A percentile compares a stretch with the other conserved stretches of the same genome.
Conservation (phyloP, 305 asterid genomes). For the Fraxinus paxiana region DNA sequence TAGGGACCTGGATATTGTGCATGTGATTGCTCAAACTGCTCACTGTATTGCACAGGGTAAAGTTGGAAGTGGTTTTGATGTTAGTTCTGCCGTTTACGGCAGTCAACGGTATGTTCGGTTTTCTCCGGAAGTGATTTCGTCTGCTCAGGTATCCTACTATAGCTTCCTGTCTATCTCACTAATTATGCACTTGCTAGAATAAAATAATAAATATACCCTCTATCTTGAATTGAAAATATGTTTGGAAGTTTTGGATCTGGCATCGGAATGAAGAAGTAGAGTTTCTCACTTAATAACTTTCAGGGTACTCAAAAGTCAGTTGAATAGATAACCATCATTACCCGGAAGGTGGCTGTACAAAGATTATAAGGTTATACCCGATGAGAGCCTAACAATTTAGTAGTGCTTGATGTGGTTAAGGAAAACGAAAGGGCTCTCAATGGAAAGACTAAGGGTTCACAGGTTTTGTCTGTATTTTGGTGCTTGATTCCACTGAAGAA, state of each 20-base stretch:
- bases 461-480: neutral
- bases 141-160: slow-evolving; percentile 62
- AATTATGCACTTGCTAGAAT: neutral
- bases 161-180: neutral
- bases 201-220: neutral
- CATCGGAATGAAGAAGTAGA: neutral
- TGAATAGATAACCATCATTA: neutral
- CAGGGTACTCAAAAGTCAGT: neutral
- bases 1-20: slow-evolving; percentile 61
- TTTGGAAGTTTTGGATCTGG: neutral
- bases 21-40: slow-evolving; percentile 86
- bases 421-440: neutral
- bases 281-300: neutral
- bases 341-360: neutral
- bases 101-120: slow-evolving; percentile 86
- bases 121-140: slow-evolving; percentile 76
- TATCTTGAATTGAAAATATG: neutral
- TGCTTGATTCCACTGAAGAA: neutral
- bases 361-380: neutral
- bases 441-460: neutral
- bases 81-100: slow-evolving; percentile 92
- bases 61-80: slow-evolving; percentile 95
- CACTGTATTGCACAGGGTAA: slow-evolving; percentile 98
- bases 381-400: neutral
- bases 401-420: neutral